phyloP scores from a whole-genome alignment of 139 green algal genomes.

The Chlorella vulgaris region DNA sequence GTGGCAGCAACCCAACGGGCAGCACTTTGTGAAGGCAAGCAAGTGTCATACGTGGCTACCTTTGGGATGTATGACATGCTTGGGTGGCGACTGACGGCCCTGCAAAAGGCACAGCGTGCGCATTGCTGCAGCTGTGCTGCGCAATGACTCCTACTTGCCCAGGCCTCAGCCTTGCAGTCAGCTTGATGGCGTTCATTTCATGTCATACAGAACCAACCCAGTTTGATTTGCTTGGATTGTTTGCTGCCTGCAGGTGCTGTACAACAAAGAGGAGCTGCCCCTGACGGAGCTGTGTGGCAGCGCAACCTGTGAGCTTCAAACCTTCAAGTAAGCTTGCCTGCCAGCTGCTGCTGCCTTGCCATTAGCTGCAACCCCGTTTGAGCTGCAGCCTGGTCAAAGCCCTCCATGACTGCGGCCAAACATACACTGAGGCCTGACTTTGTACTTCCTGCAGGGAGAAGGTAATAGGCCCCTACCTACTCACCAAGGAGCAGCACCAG shows the following conservation, averaged over 20 bases:
- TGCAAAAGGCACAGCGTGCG: background rate
- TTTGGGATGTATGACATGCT: background rate
- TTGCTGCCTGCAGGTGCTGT: conserved; percentile 64
- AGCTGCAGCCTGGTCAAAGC: too few species aligned
- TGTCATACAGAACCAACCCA: too few species aligned
- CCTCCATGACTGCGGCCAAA: background rate
- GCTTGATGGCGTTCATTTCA: background rate
- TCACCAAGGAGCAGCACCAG: conserved; percentile 39
- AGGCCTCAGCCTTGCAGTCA: background rate
- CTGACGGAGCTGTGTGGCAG: conserved; percentile 53
- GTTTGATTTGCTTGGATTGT: too few species aligned
- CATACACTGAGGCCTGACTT: too few species aligned
- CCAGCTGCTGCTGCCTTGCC: background rate
- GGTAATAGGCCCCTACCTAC: conserved; percentile 62
- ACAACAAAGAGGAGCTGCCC: conserved; percentile 63
- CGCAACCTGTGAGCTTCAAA: conserved; percentile 43
- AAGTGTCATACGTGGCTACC: background rate
- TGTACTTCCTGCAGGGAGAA: conserved; percentile 26
- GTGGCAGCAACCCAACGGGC: conserved; percentile 54
- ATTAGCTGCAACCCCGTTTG: too few species aligned
- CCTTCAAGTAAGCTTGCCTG: conserved; percentile 41
- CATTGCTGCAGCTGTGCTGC: too few species aligned
- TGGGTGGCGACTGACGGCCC: background rate
- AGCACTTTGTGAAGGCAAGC: conserved; percentile 44
- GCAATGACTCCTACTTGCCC: too few species aligned